Percentiles rank a stretch among this genome's conserved stretches.
Conservation (phyloP, 2,329 filamentous ascomycete genomes). For the Xylaria sp. region DNA sequence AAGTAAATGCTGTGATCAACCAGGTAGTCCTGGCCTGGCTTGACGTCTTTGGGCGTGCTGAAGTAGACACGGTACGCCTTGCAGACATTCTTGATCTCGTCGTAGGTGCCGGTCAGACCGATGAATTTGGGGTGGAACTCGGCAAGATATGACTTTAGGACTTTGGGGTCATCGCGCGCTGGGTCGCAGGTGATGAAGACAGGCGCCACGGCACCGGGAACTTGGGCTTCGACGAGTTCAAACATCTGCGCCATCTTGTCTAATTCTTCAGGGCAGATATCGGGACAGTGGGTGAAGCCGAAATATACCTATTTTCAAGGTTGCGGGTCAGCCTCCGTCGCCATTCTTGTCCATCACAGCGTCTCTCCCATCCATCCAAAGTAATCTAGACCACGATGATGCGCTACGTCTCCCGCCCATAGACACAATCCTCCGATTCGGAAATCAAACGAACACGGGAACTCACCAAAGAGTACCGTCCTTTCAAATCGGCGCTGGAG, state of each 20-base stretch:
- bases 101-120: constrained; percentile 91
- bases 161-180: constrained; percentile 84
- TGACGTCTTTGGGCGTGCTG: constrained; percentile 86
- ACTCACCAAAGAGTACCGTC: constrained; percentile 81
- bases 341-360: neutral
- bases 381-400: neutral
- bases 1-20: constrained; percentile 99
- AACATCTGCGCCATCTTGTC: constrained; percentile 99
- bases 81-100: constrained; percentile 92
- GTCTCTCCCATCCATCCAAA: neutral
- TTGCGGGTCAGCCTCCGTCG: constrained; percentile 10
- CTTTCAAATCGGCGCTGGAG: constrained; percentile 82
- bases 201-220: constrained; percentile 69
- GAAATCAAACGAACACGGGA: constrained; percentile 1
- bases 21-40: constrained; percentile 94
- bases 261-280: constrained; percentile 98
- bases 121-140: constrained; percentile 91
- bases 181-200: constrained; percentile 98
- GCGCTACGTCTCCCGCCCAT: neutral
- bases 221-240: constrained; percentile 70
- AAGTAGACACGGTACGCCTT: constrained; percentile 98
- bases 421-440: neutral
- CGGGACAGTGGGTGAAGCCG: constrained; percentile 96
- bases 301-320: constrained; percentile 80
- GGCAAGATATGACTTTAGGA: constrained; percentile 83